These are phyloP conservation scores for Melocanna baccifera DNA, from an alignment of 176 grass and related monocot genomes.

Conservation along the genomic window DNA sequence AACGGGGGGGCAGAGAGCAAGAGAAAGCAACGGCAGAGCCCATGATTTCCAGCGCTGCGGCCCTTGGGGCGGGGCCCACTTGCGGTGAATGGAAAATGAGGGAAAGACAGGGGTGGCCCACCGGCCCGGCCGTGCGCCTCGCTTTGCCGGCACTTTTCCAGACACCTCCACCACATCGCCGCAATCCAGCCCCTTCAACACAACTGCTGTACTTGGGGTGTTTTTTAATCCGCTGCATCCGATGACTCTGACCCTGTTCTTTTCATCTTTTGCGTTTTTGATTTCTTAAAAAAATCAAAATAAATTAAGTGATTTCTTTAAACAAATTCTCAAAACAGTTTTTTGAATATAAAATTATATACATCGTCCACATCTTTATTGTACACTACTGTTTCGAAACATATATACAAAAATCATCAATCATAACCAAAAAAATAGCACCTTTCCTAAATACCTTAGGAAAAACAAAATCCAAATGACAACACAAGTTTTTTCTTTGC, in stretches of 20 bases:
- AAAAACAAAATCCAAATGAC: too few relatives aligned
- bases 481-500: neutral
- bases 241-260: too few relatives aligned
- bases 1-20: neutral
- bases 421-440: too few relatives aligned
- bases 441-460: neutral
- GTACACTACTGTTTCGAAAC: fast-evolving
- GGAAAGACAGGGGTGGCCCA: conserved; percentile 38
- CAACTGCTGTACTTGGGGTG: neutral
- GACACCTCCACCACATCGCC: conserved; percentile 38
- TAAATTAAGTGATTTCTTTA: too few relatives aligned
- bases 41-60: conserved; percentile 16
- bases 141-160: conserved; percentile 46
- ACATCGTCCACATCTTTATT: too few relatives aligned
- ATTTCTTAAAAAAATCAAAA: fast-evolving
- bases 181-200: conserved; percentile 22
- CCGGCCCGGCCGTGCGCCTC: conserved; percentile 50
- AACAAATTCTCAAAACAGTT: fast-evolving
- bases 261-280: too few relatives aligned
- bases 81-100: neutral
- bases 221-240: too few relatives aligned
- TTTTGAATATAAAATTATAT: too few relatives aligned
- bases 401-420: too few relatives aligned
- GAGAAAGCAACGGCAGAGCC: neutral
- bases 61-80: conserved; percentile 10